Evolutionary conservation across 345 rosid genomes (phyloP).

Genomic region (Pugionium cornutum): DNA sequence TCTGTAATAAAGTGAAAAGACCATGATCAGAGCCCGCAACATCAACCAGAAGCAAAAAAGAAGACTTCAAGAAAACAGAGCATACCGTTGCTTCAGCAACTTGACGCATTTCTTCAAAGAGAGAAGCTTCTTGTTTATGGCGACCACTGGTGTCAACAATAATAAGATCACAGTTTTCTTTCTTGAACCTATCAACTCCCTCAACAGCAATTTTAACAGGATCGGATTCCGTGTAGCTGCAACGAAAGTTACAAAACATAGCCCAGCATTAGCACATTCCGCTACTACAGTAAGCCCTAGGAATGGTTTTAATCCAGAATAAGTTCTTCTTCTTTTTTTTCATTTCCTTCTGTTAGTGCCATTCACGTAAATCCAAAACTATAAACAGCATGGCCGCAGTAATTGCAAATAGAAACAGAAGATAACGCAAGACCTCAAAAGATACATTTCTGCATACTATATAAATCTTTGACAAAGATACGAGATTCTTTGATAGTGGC

Average conservation of each 20-base stretch:
- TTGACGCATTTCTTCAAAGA: slow-evolving; percentile 99
- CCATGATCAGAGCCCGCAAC: slow-evolving; percentile 10
- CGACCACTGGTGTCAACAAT: slow-evolving; percentile 97
- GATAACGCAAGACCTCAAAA: background rate
- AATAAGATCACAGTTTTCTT: slow-evolving; percentile 89
- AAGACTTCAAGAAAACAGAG: background rate
- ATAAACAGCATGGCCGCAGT: background rate
- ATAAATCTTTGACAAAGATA: background rate
- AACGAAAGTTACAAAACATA: slow-evolving; percentile 8
- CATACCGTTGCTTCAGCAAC: slow-evolving; percentile 92
- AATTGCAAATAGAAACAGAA: slow-evolving; percentile 3
- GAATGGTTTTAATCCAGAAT: too few relatives aligned
- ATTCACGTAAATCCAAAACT: slow-evolving; percentile 3
- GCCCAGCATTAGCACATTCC: slow-evolving; percentile 2
- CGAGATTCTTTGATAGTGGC: background rate
- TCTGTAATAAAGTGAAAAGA: slow-evolving; percentile 46
- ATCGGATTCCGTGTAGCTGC: slow-evolving; percentile 91
- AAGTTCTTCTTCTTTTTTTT: too few relatives aligned
- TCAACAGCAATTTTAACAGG: slow-evolving; percentile 94
- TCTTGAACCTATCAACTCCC: slow-evolving; percentile 87
- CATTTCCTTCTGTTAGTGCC: background rate
- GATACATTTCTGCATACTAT: background rate
- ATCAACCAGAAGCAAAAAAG: slow-evolving; percentile 9
- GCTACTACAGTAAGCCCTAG: too few relatives aligned
- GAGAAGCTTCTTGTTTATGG: slow-evolving; percentile 93